Evolutionary conservation across 2,329 filamentous ascomycete species (phyloP).

Genomic region (Didymella sp.): DNA sequence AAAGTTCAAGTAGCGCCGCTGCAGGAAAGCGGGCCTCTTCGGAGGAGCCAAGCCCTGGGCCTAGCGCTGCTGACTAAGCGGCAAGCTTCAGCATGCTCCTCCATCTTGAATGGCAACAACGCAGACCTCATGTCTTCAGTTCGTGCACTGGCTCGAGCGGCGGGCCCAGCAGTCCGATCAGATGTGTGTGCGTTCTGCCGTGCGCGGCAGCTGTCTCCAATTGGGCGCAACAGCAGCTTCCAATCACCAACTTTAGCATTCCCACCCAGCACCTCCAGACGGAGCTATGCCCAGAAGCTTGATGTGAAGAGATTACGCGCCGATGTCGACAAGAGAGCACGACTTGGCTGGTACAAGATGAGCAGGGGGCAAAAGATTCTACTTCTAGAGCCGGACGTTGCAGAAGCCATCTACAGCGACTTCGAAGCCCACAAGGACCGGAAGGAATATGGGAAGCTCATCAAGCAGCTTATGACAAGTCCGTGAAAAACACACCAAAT

Average conservation of each 20-base stretch:
- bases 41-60: conserved; percentile 12
- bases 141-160: conserved; percentile 21
- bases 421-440: conserved; percentile 32
- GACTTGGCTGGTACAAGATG: conserved; percentile 30
- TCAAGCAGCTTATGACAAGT: conserved; percentile 14
- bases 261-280: conserved; percentile 4
- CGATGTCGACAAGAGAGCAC: conserved; percentile 32
- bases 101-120: not conserved
- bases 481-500: not conserved
- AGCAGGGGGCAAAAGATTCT: conserved; percentile 26
- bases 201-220: conserved; percentile 18
- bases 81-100: not conserved
- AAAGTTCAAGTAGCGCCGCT: conserved; percentile 18
- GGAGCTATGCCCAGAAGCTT: conserved; percentile 29
- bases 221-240: not conserved
- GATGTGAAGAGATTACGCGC: conserved; percentile 26
- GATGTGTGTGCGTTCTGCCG: conserved; percentile 32
- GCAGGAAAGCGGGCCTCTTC: conserved; percentile 22
- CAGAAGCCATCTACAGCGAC: conserved; percentile 36
- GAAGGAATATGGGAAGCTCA: conserved; percentile 22
- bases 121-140: conserved; percentile 28
- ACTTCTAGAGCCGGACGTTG: conserved; percentile 22
- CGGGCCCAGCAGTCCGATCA: conserved; percentile 13
- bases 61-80: conserved; percentile 12
- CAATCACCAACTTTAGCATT: not conserved